phyloP scores from a whole-genome alignment of 179 eudicot species.

The Vitellaria paradoxa region DNA sequence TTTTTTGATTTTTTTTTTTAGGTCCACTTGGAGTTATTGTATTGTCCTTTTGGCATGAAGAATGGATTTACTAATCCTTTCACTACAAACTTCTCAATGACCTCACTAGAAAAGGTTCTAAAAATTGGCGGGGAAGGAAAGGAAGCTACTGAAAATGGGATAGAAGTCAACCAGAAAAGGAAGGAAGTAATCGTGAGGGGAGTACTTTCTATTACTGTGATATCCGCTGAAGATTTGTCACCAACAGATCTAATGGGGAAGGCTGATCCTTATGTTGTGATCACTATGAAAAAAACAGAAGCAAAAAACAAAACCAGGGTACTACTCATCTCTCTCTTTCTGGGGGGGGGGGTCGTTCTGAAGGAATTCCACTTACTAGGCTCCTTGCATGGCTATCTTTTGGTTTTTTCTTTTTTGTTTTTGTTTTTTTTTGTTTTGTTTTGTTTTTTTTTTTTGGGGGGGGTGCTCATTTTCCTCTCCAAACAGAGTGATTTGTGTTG shows the following conservation, averaged over 20 bases:
- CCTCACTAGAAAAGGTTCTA: constrained; percentile 67
- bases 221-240: constrained; percentile 82
- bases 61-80: constrained; percentile 70
- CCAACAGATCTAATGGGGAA: constrained; percentile 84
- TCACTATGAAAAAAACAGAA: constrained; percentile 74
- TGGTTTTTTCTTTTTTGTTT: background rate
- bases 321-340: constrained; percentile 6
- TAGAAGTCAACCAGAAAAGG: constrained; percentile 40
- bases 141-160: constrained; percentile 53
- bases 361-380: background rate
- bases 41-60: constrained; percentile 75
- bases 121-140: constrained; percentile 54
- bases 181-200: constrained; percentile 80
- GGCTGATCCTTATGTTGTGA: constrained; percentile 84
- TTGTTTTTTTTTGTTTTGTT: too few relatives aligned
- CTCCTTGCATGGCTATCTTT: background rate
- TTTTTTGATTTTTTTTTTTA: constrained; percentile 19
- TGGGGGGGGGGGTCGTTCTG: background rate
- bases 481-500: background rate
- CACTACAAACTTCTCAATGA: constrained; percentile 47
- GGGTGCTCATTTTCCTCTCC: background rate
- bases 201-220: constrained; percentile 87
- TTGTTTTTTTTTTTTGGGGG: too few relatives aligned
- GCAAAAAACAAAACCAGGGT: constrained; percentile 88
- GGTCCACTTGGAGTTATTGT: constrained; percentile 93